phyloP scores from a whole-genome alignment of 1,139 yeast species.

The Insectozyma bohioensis region DNA sequence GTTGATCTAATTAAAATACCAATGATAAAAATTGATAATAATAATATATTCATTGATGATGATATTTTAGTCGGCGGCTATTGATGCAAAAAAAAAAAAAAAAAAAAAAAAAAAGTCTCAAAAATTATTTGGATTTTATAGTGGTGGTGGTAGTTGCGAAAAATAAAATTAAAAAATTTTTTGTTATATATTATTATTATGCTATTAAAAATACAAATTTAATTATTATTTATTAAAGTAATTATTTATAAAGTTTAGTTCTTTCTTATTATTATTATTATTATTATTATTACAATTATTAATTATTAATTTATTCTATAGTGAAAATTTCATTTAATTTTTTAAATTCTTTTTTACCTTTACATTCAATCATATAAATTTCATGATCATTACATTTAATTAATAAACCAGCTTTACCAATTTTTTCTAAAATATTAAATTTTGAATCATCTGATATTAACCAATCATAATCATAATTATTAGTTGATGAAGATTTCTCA shows the following conservation, averaged over 20 bases:
- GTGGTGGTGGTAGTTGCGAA: constrained; percentile 7
- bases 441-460: constrained; percentile 33
- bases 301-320: no score
- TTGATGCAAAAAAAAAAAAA: constrained; percentile 4
- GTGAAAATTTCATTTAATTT: constrained; percentile 34
- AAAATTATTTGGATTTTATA: no score
- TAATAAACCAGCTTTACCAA: constrained; percentile 48
- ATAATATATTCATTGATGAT: no score
- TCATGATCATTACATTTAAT: constrained; percentile 32
- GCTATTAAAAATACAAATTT: not conserved
- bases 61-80: no score
- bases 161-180: constrained; percentile 1
- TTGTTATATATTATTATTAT: not conserved
- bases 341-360: constrained; percentile 44
- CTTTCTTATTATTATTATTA: no score
- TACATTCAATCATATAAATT: constrained; percentile 47
- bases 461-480: constrained; percentile 30
- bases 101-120: not conserved
- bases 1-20: no score
- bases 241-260: no score
- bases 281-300: constrained; percentile 6
- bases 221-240: no score
- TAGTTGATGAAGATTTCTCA: no score
- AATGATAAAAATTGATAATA: no score
- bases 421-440: constrained; percentile 31